These are phyloP conservation scores for Trypanosoma lewisi DNA, from an alignment of 208 protist species.

Conservation along the genomic window DNA sequence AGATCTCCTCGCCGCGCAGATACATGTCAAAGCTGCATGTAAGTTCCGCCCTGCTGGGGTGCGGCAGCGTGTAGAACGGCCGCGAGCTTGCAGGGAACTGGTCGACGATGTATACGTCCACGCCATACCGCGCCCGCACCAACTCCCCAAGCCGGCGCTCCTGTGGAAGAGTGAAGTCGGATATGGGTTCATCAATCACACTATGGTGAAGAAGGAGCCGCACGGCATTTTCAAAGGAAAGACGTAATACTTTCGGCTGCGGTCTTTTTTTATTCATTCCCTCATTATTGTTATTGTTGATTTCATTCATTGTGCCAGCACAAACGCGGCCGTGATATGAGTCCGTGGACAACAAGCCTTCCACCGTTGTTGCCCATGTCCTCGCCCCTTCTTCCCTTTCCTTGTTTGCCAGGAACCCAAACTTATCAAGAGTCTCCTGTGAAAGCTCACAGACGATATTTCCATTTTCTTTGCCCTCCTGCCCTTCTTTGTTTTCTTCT, in stretches of 20 bases:
- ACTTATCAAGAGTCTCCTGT: constrained; percentile 20
- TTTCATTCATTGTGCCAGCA: constrained; percentile 2
- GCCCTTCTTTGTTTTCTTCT: background rate
- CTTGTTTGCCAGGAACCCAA: constrained; percentile 21
- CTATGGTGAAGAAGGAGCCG: constrained; percentile 36
- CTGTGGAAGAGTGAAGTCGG: constrained; percentile 83
- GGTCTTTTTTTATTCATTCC: background rate
- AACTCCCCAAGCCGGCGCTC: constrained; percentile 93
- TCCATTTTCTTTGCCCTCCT: background rate
- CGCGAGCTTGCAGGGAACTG: constrained; percentile 93
- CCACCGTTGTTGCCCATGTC: constrained; percentile 1
- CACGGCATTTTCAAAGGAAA: constrained; percentile 55
- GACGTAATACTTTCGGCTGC: constrained; percentile 38
- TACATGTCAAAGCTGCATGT: constrained; percentile 98
- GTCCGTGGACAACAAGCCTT: constrained; percentile 24
- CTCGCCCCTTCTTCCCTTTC: no score
- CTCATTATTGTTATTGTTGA: no score
- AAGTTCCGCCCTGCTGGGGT: constrained; percentile 12
- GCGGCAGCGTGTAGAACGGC: constrained; percentile 99
- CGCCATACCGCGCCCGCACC: constrained; percentile 95
- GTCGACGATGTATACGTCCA: constrained; percentile 98
- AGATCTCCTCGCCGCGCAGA: constrained; percentile 99
- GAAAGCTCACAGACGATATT: constrained; percentile 40
- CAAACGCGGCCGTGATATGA: constrained; percentile 53
- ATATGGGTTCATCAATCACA: constrained; percentile 37